Evolutionary conservation across 2,329 filamentous ascomycete genomes (phyloP).

Genomic region (Phaeomoniella chlamydospora): DNA sequence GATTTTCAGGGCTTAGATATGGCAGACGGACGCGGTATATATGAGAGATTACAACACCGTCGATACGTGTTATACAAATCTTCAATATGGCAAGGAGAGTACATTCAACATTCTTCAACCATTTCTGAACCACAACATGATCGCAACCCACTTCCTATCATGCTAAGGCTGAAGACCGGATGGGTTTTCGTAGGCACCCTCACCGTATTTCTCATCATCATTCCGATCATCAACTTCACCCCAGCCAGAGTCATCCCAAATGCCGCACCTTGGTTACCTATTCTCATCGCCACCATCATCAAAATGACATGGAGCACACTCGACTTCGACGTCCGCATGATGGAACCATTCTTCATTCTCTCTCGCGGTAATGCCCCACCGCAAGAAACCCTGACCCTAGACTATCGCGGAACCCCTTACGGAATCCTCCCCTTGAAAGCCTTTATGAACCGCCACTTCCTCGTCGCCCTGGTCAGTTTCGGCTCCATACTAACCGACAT

Average conservation of each 20-base stretch:
- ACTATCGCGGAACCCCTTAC: constrained; percentile 34
- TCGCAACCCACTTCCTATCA: constrained; percentile 27
- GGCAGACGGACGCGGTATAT: constrained; percentile 26
- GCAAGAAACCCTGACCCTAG: constrained; percentile 29
- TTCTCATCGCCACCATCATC: constrained; percentile 27
- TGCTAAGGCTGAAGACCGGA: constrained; percentile 24
- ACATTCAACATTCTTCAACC: constrained; percentile 18
- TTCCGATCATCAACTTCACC: constrained; percentile 29
- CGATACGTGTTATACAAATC: constrained; percentile 35
- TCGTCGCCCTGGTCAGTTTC: constrained; percentile 28
- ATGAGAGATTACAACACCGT: constrained; percentile 28
- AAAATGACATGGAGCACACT: constrained; percentile 32
- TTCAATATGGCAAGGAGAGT: constrained; percentile 36
- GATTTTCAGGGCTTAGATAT: constrained; percentile 32
- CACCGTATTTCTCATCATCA: constrained; percentile 18
- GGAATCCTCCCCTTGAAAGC: constrained; percentile 28
- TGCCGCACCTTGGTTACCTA: constrained; percentile 28
- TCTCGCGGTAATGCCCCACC: constrained; percentile 27
- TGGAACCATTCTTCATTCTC: constrained; percentile 33
- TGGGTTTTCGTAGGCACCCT: constrained; percentile 26
- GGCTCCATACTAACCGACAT: constrained; percentile 30
- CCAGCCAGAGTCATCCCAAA: constrained; percentile 20
- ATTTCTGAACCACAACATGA: constrained; percentile 13
- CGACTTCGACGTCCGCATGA: constrained; percentile 30
- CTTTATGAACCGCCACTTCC: constrained; percentile 26